Base-by-base conservation (phyloP, 129 eudicot species). In the Artemisia tridentata region DNA sequence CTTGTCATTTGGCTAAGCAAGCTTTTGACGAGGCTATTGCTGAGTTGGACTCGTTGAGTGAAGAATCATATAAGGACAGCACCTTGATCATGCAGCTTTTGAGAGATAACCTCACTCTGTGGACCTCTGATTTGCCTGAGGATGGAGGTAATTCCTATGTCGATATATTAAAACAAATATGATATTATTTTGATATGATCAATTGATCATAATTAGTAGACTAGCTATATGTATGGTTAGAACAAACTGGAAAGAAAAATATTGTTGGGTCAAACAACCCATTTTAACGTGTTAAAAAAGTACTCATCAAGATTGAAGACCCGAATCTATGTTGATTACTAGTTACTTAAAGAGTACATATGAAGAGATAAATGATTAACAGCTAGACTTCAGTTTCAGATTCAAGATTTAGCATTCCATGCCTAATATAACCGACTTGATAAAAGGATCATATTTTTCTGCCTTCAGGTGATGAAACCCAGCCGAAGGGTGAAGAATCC, bases 11-110 rank as follows among this genome's bases (percentile, higher is more conserved):
- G 87, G 99, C 99, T 55, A 93, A 93, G 73, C 99, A 90, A 90
- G 99, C 99, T 45, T 93, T 93, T 82, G 99, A 93, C 57, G 99
- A 93, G 84, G 97, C 99, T 49, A 93, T 93, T 67, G 87, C 97
- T 61, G 97, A 93, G 78, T 71, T 93, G 82, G 99, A 93, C 76
- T 87, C 99, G 31, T 82, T 93, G 80, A 87, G 99, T 46, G 97
- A 93, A 80, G 97, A 89, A 72, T 93, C 99, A 16, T 93, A 93
- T 85, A 93, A 93, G 72, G 99, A 93, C 73, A 89, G 97, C 87
- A 93, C 99, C 63, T 85, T 93, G 64, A 93, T 93, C 29, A 87
- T 93, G 99, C 99, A 93, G 78, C 92, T 93, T 2, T 80, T 93
- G 79, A 90, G 99, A 80, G 99, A 93, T 74, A 93, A 93, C 71